Conservation (phyloP, 164 flowering plant genomes). For the Pachysandra terminalis region DNA sequence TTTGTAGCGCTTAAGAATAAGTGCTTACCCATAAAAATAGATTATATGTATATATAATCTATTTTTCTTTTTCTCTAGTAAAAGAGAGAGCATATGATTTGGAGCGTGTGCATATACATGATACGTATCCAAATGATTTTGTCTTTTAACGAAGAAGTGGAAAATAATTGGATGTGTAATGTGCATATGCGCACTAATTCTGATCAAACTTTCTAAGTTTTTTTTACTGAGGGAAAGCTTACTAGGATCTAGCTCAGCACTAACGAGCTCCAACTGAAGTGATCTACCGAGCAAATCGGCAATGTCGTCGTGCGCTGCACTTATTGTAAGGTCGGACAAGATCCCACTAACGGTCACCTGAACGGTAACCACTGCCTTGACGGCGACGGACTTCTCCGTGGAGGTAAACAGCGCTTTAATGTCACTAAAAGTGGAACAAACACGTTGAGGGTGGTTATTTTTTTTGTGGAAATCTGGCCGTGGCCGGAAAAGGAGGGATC, state of each 20-base stretch:
- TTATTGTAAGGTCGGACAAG: slow-evolving; percentile 18
- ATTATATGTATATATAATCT: no score
- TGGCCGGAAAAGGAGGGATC: neutral
- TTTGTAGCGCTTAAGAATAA: no score
- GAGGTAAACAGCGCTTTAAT: neutral
- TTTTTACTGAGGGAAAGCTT: slow-evolving; percentile 19
- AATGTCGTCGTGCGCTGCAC: slow-evolving; percentile 20
- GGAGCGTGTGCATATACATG: no score
- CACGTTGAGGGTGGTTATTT: neutral
- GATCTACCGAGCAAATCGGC: slow-evolving; percentile 36
- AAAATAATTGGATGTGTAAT: no score
- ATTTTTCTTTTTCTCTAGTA: no score
- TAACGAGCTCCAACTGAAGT: slow-evolving; percentile 59
- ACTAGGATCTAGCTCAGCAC: slow-evolving; percentile 64
- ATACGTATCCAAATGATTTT: no score
- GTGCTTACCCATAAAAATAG: no score
- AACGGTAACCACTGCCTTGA: slow-evolving; percentile 11
- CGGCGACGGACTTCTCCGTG: neutral
- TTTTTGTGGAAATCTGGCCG: neutral
- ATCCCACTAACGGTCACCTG: slow-evolving; percentile 41
- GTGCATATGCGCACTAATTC: no score
- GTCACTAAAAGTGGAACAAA: neutral
- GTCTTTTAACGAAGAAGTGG: no score
- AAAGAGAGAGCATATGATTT: no score
- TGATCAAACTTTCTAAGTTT: no score